Base-by-base conservation (phyloP, 805 yeast genomes). In the Lachancea sp. region DNA sequence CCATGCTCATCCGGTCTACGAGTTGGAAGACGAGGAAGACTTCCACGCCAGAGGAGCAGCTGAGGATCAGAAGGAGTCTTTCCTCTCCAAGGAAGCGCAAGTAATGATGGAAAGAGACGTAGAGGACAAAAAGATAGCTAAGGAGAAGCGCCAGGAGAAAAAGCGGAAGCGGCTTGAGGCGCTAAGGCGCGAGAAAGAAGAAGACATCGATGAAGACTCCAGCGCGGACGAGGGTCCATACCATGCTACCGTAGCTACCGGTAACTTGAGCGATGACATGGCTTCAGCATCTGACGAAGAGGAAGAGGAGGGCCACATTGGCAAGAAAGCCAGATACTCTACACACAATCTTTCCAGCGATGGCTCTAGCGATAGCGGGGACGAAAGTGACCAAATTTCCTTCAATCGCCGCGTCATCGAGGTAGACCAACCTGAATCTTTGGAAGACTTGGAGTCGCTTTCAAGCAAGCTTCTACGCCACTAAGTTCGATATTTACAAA, bases 381-480 rank as follows among this genome's bases (percentile, higher is more conserved):
- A 58, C 0, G 64, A 55, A 16, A 60, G 60, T 13, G 56, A 58
- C 16, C 61, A 57, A 30, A 20, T 11, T 3, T 21, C 26, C 5
- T 8, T 16, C 6, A 19, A 6, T 9, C 21, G 26, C 26, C 35
- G 35, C 17, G 65, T 83, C 34, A 67, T 84, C 45, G 96, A 89
- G 65, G 70, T 85, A 34, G 94, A 85, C 51, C 85, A 80, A 53
- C 97, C 97, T 12, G 83, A 86, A 54, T 83, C 95, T 13, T 69
- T 92, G 60, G 96, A 87, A 61, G 98, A 92, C 57, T 73, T 92
- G 63, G 98, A 92, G 69, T 88, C 94, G 36, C 74, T 86, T 67
- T 80, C 95, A 2, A 73, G 72, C 18, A 69, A 63, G 52, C 60
- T 73, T 36, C 52, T 71, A 18, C 49, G 50, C 8, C 21, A 36